Percentiles rank a stretch among this genome's conserved stretches.
phyloP scores from a whole-genome alignment of 202 grass and related monocot genomes.

The Brachypodium distachyon region DNA sequence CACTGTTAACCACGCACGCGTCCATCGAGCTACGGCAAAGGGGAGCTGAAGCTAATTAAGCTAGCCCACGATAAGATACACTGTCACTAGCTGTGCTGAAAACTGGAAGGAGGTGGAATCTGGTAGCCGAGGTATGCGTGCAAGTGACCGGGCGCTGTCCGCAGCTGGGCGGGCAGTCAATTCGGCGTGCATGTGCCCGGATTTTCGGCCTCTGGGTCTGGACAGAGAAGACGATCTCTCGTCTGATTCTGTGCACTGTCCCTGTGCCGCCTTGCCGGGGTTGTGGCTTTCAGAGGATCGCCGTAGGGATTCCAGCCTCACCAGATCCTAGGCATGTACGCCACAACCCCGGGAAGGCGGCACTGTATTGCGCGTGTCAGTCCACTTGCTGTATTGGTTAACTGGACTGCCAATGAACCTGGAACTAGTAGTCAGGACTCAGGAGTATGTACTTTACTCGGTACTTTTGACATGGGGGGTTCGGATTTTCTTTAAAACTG shows the following conservation, averaged over 20 bases:
- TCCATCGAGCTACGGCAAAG: not conserved
- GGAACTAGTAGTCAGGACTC: too few relatives aligned
- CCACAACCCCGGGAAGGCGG: not conserved
- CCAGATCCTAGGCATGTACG: too few relatives aligned
- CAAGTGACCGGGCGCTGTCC: slow-evolving; percentile 24
- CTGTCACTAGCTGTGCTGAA: not conserved
- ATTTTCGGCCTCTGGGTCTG: slow-evolving; percentile 16
- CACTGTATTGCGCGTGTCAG: too few relatives aligned
- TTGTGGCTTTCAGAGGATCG: slow-evolving; percentile 5
- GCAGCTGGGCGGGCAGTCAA: not conserved
- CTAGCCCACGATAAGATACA: too few relatives aligned
- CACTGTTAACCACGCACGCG: not conserved
- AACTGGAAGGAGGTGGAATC: not conserved
- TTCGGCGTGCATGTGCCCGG: slow-evolving; percentile 17
- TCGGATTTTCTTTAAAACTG: not conserved
- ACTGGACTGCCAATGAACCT: too few relatives aligned
- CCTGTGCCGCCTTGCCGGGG: not conserved
- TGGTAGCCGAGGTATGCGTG: not conserved
- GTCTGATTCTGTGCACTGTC: not conserved
- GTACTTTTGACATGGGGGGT: not conserved
- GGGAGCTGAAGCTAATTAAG: not conserved
- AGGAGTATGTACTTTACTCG: too few relatives aligned
- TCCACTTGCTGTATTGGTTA: not conserved
- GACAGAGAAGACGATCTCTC: not conserved
- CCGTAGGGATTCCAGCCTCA: slow-evolving; percentile 3